phyloP scores from a whole-genome alignment of 108 stramenopile species.

The Craspedostauros australis region DNA sequence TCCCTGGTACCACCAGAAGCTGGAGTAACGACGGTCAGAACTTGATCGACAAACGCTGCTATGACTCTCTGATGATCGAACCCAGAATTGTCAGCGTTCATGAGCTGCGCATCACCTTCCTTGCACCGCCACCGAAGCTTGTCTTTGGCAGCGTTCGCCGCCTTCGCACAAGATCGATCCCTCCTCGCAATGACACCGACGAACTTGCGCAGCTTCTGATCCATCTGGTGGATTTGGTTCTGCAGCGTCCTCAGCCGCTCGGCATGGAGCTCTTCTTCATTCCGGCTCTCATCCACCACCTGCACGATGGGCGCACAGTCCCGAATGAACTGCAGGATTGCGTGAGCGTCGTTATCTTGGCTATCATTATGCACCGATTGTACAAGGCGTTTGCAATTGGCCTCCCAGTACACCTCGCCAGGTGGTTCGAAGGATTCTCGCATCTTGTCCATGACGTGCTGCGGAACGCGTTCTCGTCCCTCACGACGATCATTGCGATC shows the following conservation, averaged over 20 bases:
- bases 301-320: conserved; percentile 12
- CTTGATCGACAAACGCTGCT: too few species aligned
- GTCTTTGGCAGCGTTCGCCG: conserved; percentile 50
- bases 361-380: not conserved
- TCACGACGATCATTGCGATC: conserved; percentile 45
- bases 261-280: conserved; percentile 25
- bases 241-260: conserved; percentile 36
- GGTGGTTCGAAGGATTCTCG: conserved; percentile 47
- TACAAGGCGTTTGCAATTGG: conserved; percentile 10
- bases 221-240: conserved; percentile 35
- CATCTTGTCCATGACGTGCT: conserved; percentile 50
- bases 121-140: too few species aligned
- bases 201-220: conserved; percentile 39
- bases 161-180: conserved; percentile 32
- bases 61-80: too few species aligned
- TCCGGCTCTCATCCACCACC: not conserved
- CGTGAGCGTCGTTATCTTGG: not conserved
- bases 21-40: too few species aligned
- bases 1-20: too few species aligned
- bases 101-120: too few species aligned
- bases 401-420: conserved; percentile 30
- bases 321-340: conserved; percentile 16
- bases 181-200: conserved; percentile 43
- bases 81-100: too few species aligned
- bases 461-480: conserved; percentile 32